These are phyloP conservation scores for Aureobasidium sp. DNA, from an alignment of 2,329 filamentous ascomycete species.

Conservation along the genomic window DNA sequence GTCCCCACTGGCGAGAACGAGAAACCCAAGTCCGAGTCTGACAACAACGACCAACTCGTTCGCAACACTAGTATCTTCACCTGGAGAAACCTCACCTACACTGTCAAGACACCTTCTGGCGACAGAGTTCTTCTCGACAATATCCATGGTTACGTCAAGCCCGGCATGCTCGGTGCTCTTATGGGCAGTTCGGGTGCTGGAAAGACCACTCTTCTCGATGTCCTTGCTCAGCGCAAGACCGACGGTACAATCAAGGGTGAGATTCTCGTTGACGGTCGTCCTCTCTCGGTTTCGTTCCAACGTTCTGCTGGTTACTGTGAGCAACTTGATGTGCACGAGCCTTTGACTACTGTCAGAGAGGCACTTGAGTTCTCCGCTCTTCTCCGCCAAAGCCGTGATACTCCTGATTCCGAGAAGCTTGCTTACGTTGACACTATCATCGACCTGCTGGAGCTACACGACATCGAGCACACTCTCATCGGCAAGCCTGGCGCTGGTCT, in stretches of 20 bases:
- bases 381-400: slow-evolving; percentile 53
- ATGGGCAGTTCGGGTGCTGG: slow-evolving; percentile 68
- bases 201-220: slow-evolving; percentile 35
- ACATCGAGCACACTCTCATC: slow-evolving; percentile 59
- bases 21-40: background rate
- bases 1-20: background rate
- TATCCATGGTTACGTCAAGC: slow-evolving; percentile 66
- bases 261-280: slow-evolving; percentile 39
- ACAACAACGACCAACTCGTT: slow-evolving; percentile 17
- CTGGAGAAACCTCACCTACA: slow-evolving; percentile 81
- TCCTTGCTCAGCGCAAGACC: slow-evolving; percentile 38
- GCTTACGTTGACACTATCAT: slow-evolving; percentile 61
- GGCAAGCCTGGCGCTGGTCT: slow-evolving; percentile 52
- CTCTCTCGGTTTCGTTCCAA: slow-evolving; percentile 41
- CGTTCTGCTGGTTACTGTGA: slow-evolving; percentile 50
- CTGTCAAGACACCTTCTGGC: slow-evolving; percentile 46
- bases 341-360: slow-evolving; percentile 59
- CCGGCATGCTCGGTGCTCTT: slow-evolving; percentile 68
- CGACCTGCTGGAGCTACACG: slow-evolving; percentile 57
- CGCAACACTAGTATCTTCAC: slow-evolving; percentile 48
- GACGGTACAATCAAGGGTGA: slow-evolving; percentile 40
- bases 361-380: slow-evolving; percentile 60
- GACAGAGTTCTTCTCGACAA: slow-evolving; percentile 48
- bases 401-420: slow-evolving; percentile 55
- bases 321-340: slow-evolving; percentile 62